Evolutionary conservation across 106 monocot genomes (phyloP), one percentile per base, ranked within the genome.

Genomic region (Narthecium ossifragum): DNA sequence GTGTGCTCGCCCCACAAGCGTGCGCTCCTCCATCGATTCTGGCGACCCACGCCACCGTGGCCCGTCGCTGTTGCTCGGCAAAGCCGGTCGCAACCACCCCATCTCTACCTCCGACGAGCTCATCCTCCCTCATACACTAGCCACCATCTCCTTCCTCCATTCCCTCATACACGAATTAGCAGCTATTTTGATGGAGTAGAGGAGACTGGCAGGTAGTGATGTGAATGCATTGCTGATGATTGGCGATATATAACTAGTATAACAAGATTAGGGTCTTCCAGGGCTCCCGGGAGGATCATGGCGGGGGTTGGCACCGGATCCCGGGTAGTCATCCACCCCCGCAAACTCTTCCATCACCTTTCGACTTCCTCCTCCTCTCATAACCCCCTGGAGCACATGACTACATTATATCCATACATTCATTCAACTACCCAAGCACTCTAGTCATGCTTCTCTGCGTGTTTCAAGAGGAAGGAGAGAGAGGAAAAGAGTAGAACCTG

Each of bases 241-340:
- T 38, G 12, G 12, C 37, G 6, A 39, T n/a, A n/a, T n/a, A n/a
- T 39, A 38, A 38, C 15, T 1, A 39, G 1, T 39, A 3, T 6
- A 1, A 51, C 20, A 4, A 7, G 8, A 31, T 59, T 30, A 72
- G 10, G 57, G 48, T 72, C 64, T 57, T 36, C 64, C 64, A 1
- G 72, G 73, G 22, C 51, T 66, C 45, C 40, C 60, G n/a, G n/a
- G n/a, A 6, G 73, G 73, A 60, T 73, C 73, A 52, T 73, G 73
- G 31, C 73, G 66, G 25, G 20, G 23, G 15, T 60, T 60, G 6
- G 60, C 26, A 60, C 60, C 60, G 3, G 60, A 43, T 14, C 60
- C 60, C 4, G 60, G 40, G 25, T 60, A 60, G 41, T 60, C 60
- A 43, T 60, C 27, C 27, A 60, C 45, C 17, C 26, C 14, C 14